Evolutionary conservation across 345 rosid genomes (phyloP).

Genomic region (Lepidium africanum): DNA sequence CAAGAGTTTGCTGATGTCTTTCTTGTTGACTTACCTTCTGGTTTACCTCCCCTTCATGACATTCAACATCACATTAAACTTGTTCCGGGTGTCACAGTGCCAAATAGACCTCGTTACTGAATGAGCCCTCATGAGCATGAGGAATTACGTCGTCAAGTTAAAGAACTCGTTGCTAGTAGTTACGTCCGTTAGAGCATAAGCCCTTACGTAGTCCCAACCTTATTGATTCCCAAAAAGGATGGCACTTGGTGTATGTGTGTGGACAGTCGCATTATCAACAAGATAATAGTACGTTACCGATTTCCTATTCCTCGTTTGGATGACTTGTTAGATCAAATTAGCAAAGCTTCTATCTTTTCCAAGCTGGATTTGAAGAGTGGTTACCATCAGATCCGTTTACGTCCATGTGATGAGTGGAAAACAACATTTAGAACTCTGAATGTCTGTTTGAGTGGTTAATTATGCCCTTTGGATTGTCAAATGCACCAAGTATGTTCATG

Average conservation of each 20-base stretch:
- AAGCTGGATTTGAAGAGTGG: neutral
- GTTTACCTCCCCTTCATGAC: neutral
- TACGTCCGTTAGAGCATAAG: neutral
- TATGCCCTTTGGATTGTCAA: neutral
- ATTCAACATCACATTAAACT: neutral
- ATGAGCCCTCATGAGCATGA: neutral
- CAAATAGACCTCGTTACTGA: neutral
- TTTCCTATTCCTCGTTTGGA: neutral
- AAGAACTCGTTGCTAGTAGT: neutral
- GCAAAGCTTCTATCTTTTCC: neutral
- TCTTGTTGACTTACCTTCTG: neutral
- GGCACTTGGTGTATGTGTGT: neutral
- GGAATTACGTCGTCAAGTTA: neutral
- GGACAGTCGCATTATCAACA: neutral
- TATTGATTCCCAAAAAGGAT: neutral
- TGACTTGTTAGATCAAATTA: neutral
- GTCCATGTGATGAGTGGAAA: neutral
- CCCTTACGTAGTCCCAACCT: neutral
- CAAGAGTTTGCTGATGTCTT: neutral
- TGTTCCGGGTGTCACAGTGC: rapidly evolving
- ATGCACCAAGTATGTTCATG: neutral
- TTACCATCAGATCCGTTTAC: neutral
- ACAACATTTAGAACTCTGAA: neutral
- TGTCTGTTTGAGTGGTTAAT: neutral
- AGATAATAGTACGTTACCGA: neutral